phyloP scores from a whole-genome alignment of 1,139 yeast species.

The Candida labiduridarum region DNA sequence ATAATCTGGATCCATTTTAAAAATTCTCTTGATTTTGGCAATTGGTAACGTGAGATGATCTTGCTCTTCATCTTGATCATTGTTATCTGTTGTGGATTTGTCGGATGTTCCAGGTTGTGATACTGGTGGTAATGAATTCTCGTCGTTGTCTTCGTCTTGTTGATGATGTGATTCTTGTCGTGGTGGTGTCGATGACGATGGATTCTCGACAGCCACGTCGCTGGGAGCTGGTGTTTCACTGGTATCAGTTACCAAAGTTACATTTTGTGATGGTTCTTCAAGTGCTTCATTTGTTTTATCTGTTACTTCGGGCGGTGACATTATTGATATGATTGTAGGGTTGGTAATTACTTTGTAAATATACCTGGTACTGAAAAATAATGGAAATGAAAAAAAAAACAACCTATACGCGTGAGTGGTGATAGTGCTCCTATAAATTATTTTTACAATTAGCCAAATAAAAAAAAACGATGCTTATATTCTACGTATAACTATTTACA shows the following conservation, averaged over 20 bases:
- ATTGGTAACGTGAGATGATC: constrained; percentile 56
- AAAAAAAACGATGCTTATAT: neutral
- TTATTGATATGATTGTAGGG: neutral
- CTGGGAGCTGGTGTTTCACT: neutral
- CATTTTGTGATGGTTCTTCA: neutral
- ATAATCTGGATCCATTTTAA: constrained; percentile 86
- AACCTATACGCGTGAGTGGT: neutral
- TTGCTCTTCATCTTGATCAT: neutral
- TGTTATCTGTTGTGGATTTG: constrained; percentile 20
- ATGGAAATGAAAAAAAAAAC: neutral
- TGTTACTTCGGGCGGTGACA: neutral
- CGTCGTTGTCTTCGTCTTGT: constrained; percentile 1
- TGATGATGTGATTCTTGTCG: constrained; percentile 7
- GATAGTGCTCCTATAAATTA: neutral
- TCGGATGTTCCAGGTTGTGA: constrained; percentile 13
- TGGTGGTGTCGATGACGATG: neutral
- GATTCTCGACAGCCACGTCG: neutral
- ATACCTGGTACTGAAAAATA: neutral
- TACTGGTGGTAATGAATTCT: constrained; percentile 13
- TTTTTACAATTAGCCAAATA: neutral
- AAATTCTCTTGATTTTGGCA: constrained; percentile 78
- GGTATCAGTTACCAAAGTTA: neutral
- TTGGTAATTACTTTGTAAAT: neutral
- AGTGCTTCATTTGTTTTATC: neutral
- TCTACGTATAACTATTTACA: constrained; percentile 1